Base-by-base conservation (phyloP, 768 basidiomycete species). In the Hortiboletus campestris region DNA sequence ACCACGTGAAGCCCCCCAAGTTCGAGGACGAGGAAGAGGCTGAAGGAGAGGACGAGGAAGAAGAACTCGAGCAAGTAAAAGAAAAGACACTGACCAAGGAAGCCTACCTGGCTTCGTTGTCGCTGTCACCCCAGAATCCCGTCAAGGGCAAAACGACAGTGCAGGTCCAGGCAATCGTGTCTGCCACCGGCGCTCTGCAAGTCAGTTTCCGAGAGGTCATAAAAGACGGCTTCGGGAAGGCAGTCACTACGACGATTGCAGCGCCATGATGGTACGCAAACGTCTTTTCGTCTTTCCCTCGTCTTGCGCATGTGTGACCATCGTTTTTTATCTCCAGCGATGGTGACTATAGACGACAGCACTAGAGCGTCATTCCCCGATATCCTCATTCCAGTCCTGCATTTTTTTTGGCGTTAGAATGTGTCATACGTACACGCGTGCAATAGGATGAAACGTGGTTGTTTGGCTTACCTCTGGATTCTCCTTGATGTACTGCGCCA, bases 31-130 rank as follows among this genome's bases (percentile, higher is more conserved):
- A 76, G 11, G 80, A 78, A 3, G 77, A 76, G 4, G 80, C 78
- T n/a, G n/a, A n/a, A n/a, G n/a, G n/a, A 9, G 83, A 81, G 1
- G 75, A 72, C 0, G 80, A 78, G 0, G 85, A 85, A 12, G 82
- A 81, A 1, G 86, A 85, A 45, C 80, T 83, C 40, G 78, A 81
- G 16, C 85, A 88, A 70, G 74, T 84, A 34, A 88, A 86, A 69
- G 80, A 85, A 67, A 81, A 81, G 67, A 80, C 75, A 11, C 62
- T 84, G 40, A 76, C 73, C 49, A 89, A 88, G 71, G 80, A 82
- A 56, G 70, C 65, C 0, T 72, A 79, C 49, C 62, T 91, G 28
- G 66, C 69, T 19, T 62, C 74, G 29, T 50, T 80, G 46, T 57
- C 56, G 10, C 56, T 80, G 43, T 62, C 64, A 22, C 69, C 74